Conservation (phyloP, 352 stramenopile genomes). For the Pythium volutum region DNA sequence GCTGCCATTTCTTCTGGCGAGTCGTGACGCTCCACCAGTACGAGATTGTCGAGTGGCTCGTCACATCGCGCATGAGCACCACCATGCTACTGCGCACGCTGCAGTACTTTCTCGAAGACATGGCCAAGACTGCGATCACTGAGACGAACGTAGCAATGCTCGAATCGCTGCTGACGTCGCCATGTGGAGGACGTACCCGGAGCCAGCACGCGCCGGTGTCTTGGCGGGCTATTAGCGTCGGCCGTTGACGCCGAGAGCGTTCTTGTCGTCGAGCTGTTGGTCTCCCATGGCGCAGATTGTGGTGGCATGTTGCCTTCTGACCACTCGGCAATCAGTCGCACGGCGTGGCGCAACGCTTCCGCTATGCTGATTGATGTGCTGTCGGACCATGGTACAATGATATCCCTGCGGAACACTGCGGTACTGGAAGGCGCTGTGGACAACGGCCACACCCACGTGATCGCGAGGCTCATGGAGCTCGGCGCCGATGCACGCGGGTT, state of each 20-base stretch:
- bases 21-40: neutral
- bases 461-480: neutral
- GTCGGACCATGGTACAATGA: neutral
- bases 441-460: neutral
- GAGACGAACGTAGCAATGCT: neutral
- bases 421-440: neutral
- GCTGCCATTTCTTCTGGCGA: neutral
- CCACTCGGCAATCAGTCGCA: neutral
- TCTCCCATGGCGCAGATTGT: neutral
- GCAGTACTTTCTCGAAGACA: neutral
- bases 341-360: neutral
- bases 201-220: neutral
- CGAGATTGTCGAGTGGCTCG: neutral
- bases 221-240: neutral
- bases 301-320: neutral
- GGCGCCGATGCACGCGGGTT: neutral
- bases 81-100: neutral
- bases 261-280: neutral
- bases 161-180: slow-evolving; percentile 1
- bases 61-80: neutral
- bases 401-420: neutral
- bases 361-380: neutral
- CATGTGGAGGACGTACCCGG: neutral
- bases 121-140: neutral
- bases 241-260: neutral